phyloP scores from a whole-genome alignment of 139 green algal genomes.

The Astrephomene gubernaculifera region DNA sequence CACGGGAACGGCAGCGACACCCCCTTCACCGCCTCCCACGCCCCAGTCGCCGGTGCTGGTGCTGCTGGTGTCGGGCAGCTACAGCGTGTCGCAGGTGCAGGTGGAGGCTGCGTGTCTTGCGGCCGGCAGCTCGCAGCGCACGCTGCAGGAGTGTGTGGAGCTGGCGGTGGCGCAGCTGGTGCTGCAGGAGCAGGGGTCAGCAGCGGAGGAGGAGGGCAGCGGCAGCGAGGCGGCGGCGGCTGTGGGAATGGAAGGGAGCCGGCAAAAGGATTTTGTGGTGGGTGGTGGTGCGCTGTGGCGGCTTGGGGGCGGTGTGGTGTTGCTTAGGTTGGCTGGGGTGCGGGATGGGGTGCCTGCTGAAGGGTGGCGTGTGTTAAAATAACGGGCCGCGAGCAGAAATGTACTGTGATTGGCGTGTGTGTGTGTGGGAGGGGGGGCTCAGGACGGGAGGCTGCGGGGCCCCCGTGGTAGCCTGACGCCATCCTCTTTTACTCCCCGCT shows the following conservation, averaged over 20 bases:
- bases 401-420: too few species aligned
- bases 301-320: neutral
- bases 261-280: neutral
- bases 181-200: neutral
- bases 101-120: conserved; percentile 7
- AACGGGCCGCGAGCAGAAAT: too few species aligned
- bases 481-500: too few species aligned
- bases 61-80: neutral
- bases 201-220: neutral
- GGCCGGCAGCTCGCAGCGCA: too few species aligned
- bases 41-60: neutral
- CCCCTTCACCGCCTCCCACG: too few species aligned
- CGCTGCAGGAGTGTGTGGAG: neutral
- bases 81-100: neutral
- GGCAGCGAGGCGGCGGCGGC: neutral
- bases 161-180: neutral
- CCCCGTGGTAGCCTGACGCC: too few species aligned
- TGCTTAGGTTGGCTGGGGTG: neutral
- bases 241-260: neutral
- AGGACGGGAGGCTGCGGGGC: too few species aligned
- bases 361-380: too few species aligned
- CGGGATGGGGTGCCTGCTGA: too few species aligned
- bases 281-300: neutral
- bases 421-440: too few species aligned
- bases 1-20: too few species aligned